Base-by-base conservation (phyloP, 768 basidiomycete genomes). In the Panaeolus papilionaceus region DNA sequence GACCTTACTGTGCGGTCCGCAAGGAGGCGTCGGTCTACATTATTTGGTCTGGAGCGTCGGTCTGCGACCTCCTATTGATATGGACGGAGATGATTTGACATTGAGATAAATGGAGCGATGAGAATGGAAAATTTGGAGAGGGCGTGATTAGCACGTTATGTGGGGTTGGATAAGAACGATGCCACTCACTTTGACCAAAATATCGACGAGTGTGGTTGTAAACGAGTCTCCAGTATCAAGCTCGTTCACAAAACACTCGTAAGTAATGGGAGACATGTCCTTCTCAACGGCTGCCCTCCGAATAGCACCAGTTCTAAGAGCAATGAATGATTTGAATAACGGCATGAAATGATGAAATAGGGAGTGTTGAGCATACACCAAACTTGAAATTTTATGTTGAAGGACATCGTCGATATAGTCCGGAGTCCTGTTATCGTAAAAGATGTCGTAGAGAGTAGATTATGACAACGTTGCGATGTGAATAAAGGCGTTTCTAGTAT, bases 181-280 rank as follows among this genome's bases (percentile, higher is more conserved):
- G 28, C 28, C 33, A 74, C 86, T 76, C 73, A 94, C 93, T 80
- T 91, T 92, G 73, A 94, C 93, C 54, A 94, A 82, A 61, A 92
- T 85, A 68, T 94, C 92, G 67, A 93, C 79, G 62, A 94, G 75
- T 0, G 90, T 85, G 4, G 92, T 86, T 0, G 92, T 93, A 77
- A 94, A 94, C 0, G 91, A 89, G 75, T 94, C 93, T 16, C 92
- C 92, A 26, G 84, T 85, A 74, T 94, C 92, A 62, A 94, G 80
- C 37, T 92, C 91, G 71, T 89, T 86, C 20, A 93, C 90, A 70
- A 94, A 93, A 37, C 84, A 78, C 76, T 93, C 89, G 74, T 92
- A 94, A 64, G 82, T 88, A 69, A 94, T 92, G 4, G 68, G 54
- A 45, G 79, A 78, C 3, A 89, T 85, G 72, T 91, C 89, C 69